Conservation (phyloP, 495 filamentous ascomycete genomes). For the Hypoxylon rickii region DNA sequence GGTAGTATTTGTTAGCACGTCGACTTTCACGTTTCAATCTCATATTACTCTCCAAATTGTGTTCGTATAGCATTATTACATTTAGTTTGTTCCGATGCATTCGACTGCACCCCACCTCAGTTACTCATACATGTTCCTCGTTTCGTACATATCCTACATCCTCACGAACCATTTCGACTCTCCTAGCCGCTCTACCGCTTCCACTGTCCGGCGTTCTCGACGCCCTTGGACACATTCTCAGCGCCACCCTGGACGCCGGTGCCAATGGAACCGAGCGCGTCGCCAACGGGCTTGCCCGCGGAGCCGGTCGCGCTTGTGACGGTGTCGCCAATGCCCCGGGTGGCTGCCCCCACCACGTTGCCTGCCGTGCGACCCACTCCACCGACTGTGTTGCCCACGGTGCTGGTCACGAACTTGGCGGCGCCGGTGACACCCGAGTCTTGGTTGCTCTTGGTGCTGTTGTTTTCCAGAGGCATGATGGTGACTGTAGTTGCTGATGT, state of each 20-base stretch:
- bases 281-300: constrained; percentile 66
- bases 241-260: constrained; percentile 65
- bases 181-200: constrained; percentile 43
- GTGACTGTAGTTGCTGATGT: not conserved
- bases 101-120: no score
- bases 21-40: no score
- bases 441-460: constrained; percentile 53
- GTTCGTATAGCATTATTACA: no score
- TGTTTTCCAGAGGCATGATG: constrained; percentile 41
- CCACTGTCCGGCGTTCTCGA: constrained; percentile 72
- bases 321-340: constrained; percentile 65
- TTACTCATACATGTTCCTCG: no score
- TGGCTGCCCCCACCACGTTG: constrained; percentile 68
- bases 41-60: no score
- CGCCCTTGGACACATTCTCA: constrained; percentile 60
- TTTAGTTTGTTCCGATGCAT: no score
- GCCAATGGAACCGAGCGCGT: constrained; percentile 64
- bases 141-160: no score
- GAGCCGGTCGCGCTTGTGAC: constrained; percentile 66
- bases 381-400: constrained; percentile 55
- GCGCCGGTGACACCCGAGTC: constrained; percentile 67
- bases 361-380: constrained; percentile 68
- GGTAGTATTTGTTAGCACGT: no score
- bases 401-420: constrained; percentile 65
- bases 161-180: not conserved